These are phyloP conservation scores for Ophiostoma sp. DNA, from an alignment of 2,329 filamentous ascomycete genomes.

Conservation along the genomic window DNA sequence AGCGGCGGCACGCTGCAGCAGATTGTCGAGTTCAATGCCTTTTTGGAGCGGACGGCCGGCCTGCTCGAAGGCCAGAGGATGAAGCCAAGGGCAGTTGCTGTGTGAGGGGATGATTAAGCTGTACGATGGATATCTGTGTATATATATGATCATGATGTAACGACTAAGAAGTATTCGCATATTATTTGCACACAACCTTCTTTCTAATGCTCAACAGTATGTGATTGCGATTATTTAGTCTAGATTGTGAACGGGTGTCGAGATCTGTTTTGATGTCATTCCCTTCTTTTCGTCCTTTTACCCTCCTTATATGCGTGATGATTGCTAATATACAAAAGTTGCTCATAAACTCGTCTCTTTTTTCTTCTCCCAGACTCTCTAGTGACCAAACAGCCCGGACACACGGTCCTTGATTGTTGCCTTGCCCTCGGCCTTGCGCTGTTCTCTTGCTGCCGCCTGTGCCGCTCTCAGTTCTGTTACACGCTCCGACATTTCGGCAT, in stretches of 20 bases:
- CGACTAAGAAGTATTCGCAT: not conserved
- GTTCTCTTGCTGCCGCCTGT: conserved; percentile 54
- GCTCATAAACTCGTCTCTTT: conserved; percentile 1
- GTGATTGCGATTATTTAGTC: not conserved
- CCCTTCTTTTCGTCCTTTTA: not conserved
- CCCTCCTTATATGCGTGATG: conserved; percentile 13
- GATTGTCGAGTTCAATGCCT: conserved; percentile 62
- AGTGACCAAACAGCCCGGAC: conserved; percentile 35
- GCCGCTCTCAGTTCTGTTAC: conserved; percentile 58
- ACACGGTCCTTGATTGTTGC: conserved; percentile 47
- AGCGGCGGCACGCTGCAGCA: conserved; percentile 54
- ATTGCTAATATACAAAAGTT: conserved; percentile 23
- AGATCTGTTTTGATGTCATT: not conserved
- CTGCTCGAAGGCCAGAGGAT: conserved; percentile 49
- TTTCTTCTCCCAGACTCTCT: not conserved
- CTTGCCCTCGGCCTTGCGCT: conserved; percentile 58
- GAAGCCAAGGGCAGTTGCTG: not conserved
- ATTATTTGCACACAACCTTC: not conserved
- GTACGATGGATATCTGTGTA: not conserved
- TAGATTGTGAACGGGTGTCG: not conserved
- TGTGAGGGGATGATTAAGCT: not conserved
- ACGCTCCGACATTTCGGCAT: conserved; percentile 58
- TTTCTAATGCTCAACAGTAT: not conserved
- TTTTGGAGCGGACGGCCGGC: conserved; percentile 60
- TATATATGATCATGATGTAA: not conserved